phyloP scores from a whole-genome alignment of 176 grass and related monocot species.

The Alloteropsis semialata region DNA sequence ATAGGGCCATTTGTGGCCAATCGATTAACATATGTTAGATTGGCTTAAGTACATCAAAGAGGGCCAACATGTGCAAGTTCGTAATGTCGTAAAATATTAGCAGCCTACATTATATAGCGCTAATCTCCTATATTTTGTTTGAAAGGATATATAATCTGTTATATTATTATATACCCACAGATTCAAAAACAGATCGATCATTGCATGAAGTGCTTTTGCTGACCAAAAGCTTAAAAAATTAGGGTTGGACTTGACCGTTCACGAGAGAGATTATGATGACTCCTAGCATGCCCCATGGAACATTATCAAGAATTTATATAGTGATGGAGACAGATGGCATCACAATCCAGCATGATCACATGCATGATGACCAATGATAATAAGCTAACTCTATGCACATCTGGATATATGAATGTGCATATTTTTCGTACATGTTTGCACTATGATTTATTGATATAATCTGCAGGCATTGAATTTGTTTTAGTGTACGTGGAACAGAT shows the following conservation, averaged over 20 bases:
- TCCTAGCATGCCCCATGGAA: background rate
- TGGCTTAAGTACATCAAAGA: background rate
- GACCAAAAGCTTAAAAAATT: background rate
- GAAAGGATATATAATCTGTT: background rate
- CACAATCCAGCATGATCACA: background rate
- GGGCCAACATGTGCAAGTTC: conserved; percentile 4
- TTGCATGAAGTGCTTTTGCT: background rate
- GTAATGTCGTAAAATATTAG: conserved; percentile 1
- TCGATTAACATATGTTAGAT: background rate
- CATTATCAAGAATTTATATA: background rate
- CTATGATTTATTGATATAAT: background rate
- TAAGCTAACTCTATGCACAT: background rate
- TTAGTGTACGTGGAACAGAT: background rate
- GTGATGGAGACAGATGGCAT: background rate
- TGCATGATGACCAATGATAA: conserved; percentile 9
- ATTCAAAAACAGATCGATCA: background rate
- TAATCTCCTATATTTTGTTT: background rate
- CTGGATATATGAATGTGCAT: background rate
- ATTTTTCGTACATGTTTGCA: background rate
- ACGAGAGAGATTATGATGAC: background rate
- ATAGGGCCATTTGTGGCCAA: conserved; percentile 16
- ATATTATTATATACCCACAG: background rate
- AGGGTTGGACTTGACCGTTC: no score
- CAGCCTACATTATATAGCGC: background rate
- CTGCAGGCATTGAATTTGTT: background rate